Evolutionary conservation across 495 filamentous ascomycete species (phyloP).

Genomic region (Aspergillus funiculosus): DNA sequence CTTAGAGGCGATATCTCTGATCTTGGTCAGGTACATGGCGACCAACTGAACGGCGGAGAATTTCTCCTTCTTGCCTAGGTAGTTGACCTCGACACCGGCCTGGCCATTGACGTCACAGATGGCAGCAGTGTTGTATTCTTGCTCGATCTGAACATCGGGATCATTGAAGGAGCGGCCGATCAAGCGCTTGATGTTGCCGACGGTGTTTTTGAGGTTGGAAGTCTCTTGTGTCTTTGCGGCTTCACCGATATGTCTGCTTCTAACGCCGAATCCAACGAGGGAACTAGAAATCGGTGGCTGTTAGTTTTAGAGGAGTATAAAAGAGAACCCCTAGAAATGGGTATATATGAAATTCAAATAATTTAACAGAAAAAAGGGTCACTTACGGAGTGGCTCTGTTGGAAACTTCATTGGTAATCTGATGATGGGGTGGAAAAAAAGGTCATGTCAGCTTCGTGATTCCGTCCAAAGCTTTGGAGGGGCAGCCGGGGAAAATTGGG

Average conservation of each 20-base stretch:
- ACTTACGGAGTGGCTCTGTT: constrained; percentile 94
- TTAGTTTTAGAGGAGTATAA: constrained; percentile 22
- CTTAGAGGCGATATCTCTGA: constrained; percentile 77
- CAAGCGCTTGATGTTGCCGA: constrained; percentile 85
- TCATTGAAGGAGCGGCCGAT: constrained; percentile 80
- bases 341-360: too few species aligned
- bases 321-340: too few species aligned
- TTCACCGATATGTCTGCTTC: constrained; percentile 89
- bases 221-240: constrained; percentile 97
- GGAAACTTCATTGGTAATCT: constrained; percentile 99
- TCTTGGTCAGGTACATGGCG: constrained; percentile 92
- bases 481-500: constrained; percentile 5
- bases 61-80: constrained; percentile 88
- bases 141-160: constrained; percentile 86
- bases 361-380: constrained; percentile 11
- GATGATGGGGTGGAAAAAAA: constrained; percentile 27
- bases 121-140: constrained; percentile 79
- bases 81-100: constrained; percentile 90
- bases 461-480: neutral
- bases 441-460: constrained; percentile 19
- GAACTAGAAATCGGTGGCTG: constrained; percentile 54
- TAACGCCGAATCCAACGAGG: constrained; percentile 90
- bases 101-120: constrained; percentile 89
- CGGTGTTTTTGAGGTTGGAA: constrained; percentile 98
- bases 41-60: constrained; percentile 89